These are phyloP conservation scores for Didymosphaeria variabile DNA, from an alignment of 2,329 filamentous ascomycete species.

Conservation along the genomic window DNA sequence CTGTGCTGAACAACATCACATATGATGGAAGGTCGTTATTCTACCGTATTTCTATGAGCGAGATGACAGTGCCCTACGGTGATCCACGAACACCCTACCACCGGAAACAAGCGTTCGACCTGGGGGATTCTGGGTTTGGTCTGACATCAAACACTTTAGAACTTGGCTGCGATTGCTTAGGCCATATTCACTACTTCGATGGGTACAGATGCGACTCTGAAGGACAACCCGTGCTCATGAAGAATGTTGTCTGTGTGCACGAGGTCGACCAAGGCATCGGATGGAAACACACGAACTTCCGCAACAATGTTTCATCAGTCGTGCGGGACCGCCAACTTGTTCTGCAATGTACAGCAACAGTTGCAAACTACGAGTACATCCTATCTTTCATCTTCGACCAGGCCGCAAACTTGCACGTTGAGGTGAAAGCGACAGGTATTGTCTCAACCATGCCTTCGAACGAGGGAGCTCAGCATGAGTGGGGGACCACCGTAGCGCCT, in stretches of 20 bases:
- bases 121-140: conserved; percentile 72
- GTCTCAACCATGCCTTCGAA: conserved; percentile 73
- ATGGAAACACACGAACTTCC: conserved; percentile 77
- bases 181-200: conserved; percentile 74
- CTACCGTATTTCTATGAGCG: conserved; percentile 71
- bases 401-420: conserved; percentile 71
- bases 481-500: conserved; percentile 74
- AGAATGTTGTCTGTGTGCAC: conserved; percentile 74
- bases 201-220: conserved; percentile 67
- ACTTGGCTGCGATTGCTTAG: conserved; percentile 75
- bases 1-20: conserved; percentile 72
- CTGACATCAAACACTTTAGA: conserved; percentile 74
- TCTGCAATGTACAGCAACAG: conserved; percentile 74
- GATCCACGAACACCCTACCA: conserved; percentile 74
- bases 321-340: conserved; percentile 72
- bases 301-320: conserved; percentile 70
- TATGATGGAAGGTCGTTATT: conserved; percentile 71
- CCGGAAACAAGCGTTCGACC: conserved; percentile 75
- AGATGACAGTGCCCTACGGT: conserved; percentile 71
- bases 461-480: conserved; percentile 69
- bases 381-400: conserved; percentile 77
- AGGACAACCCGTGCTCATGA: conserved; percentile 66
- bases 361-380: conserved; percentile 78
- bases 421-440: conserved; percentile 74
- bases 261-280: conserved; percentile 75